phyloP scores from a whole-genome alignment of 345 rosid species.

The Syzygium jambos region DNA sequence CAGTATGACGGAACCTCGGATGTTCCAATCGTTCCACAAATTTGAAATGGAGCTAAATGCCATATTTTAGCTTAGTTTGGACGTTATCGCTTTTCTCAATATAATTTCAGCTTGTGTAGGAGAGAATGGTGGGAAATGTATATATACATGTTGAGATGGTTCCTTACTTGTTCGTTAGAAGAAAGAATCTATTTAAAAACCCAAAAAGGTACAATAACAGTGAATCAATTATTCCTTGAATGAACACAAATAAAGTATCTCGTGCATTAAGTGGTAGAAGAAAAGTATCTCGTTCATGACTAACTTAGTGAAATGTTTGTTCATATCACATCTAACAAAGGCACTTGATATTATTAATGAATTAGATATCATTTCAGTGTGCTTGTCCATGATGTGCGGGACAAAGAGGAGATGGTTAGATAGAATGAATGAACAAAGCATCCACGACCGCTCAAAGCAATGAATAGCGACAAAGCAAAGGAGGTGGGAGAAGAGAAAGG shows the following conservation, averaged over 20 bases:
- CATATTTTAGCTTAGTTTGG: conserved; percentile 54
- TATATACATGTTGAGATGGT: too few species aligned
- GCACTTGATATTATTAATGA: too few species aligned
- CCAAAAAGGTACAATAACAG: too few species aligned
- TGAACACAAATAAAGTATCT: too few species aligned
- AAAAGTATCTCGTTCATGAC: conserved; percentile 41
- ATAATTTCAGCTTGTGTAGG: not conserved
- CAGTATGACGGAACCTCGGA: too few species aligned
- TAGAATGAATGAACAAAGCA: not conserved
- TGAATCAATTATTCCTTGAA: too few species aligned
- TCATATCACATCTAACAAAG: too few species aligned
- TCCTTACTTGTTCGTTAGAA: too few species aligned
- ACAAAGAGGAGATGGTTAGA: not conserved
- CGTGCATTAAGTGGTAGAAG: too few species aligned
- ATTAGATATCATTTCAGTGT: not conserved
- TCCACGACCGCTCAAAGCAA: not conserved
- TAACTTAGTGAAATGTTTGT: conserved; percentile 30
- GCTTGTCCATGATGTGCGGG: not conserved
- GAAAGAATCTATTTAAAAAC: too few species aligned
- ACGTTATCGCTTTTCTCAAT: conserved; percentile 7
- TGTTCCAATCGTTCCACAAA: too few species aligned
- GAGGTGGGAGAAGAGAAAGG: not conserved
- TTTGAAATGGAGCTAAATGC: not conserved
- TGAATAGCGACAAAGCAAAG: not conserved
- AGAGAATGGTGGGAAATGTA: too few species aligned